Percentiles rank a stretch among this genome's conserved stretches.
phyloP scores from a whole-genome alignment of 371 early-diverging fungal species.

The Zychaea mexicana region DNA sequence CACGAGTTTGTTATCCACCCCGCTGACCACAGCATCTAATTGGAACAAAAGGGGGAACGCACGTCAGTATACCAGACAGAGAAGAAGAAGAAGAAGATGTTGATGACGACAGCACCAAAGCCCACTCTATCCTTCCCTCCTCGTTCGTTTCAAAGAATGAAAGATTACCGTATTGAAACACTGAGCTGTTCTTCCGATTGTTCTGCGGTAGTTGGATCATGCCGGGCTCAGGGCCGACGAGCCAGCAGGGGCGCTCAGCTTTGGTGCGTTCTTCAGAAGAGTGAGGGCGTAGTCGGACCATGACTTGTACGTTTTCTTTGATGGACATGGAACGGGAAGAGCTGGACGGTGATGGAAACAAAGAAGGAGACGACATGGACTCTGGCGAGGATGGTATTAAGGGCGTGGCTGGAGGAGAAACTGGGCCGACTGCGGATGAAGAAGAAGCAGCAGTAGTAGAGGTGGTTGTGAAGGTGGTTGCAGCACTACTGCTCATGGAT shows the following conservation, averaged over 20 bases:
- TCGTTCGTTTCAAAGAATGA: neutral
- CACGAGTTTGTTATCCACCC: slow-evolving; percentile 10
- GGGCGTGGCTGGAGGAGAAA: slow-evolving; percentile 18
- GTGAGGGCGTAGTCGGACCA: slow-evolving; percentile 41
- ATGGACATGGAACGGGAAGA: slow-evolving; percentile 8
- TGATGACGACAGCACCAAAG: too few relatives aligned
- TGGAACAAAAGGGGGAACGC: too few relatives aligned
- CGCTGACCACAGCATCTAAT: slow-evolving; percentile 14
- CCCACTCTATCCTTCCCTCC: too few relatives aligned
- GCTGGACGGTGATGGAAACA: slow-evolving; percentile 8
- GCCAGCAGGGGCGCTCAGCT: slow-evolving; percentile 6
- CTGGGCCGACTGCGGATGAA: neutral
- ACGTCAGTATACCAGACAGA: too few relatives aligned
- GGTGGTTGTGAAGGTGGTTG: slow-evolving; percentile 1
- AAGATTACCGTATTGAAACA: slow-evolving; percentile 11
- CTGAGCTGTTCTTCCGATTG: neutral
- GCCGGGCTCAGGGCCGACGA: slow-evolving; percentile 1
- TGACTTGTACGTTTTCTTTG: slow-evolving; percentile 42
- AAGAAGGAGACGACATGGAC: slow-evolving; percentile 2
- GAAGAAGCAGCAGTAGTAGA: neutral
- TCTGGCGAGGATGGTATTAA: slow-evolving; percentile 6
- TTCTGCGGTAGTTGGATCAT: slow-evolving; percentile 3
- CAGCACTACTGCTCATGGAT: neutral
- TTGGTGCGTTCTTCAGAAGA: slow-evolving; percentile 12
- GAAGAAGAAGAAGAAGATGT: too few relatives aligned